Conservation (phyloP, 352 stramenopile species). For the Thraustochytrium striatum region DNA sequence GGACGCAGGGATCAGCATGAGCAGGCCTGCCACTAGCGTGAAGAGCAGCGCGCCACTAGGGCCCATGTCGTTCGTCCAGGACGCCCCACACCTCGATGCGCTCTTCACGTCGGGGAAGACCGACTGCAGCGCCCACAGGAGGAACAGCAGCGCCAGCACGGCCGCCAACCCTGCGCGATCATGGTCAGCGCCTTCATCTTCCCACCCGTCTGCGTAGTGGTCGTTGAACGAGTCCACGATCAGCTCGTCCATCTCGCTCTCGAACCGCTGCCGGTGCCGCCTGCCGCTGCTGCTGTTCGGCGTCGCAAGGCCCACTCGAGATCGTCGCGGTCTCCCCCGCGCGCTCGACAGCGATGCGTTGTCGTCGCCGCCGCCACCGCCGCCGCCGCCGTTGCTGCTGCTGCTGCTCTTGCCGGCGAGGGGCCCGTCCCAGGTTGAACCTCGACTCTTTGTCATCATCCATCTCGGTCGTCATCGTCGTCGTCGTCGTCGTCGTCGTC, state of each 20-base stretch:
- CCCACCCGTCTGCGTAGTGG: background rate
- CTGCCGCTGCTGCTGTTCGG: too few relatives aligned
- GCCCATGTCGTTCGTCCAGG: conserved; percentile 28
- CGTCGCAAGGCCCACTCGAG: background rate
- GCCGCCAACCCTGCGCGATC: conserved; percentile 4
- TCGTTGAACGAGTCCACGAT: conserved; percentile 28
- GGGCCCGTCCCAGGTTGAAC: too few relatives aligned
- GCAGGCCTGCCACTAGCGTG: background rate
- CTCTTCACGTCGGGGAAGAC: conserved; percentile 11
- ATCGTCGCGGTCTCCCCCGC: background rate
- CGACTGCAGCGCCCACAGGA: conserved; percentile 4
- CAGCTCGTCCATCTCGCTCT: conserved; percentile 17
- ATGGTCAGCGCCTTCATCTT: conserved; percentile 3
- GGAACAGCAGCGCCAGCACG: background rate
- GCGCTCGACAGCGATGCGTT: too few relatives aligned
- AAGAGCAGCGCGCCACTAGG: background rate
- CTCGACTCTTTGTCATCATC: too few relatives aligned
- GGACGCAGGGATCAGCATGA: conserved; percentile 31
- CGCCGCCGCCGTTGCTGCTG: too few relatives aligned
- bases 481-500: conserved; percentile 2
- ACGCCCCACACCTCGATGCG: background rate
- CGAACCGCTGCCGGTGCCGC: too few relatives aligned
- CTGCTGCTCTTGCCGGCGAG: too few relatives aligned
- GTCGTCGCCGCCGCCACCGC: too few relatives aligned
- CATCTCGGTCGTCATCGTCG: background rate